Evolutionary conservation across 2,329 filamentous ascomycete genomes (phyloP).

Genomic region (Calonectria henricotiae): DNA sequence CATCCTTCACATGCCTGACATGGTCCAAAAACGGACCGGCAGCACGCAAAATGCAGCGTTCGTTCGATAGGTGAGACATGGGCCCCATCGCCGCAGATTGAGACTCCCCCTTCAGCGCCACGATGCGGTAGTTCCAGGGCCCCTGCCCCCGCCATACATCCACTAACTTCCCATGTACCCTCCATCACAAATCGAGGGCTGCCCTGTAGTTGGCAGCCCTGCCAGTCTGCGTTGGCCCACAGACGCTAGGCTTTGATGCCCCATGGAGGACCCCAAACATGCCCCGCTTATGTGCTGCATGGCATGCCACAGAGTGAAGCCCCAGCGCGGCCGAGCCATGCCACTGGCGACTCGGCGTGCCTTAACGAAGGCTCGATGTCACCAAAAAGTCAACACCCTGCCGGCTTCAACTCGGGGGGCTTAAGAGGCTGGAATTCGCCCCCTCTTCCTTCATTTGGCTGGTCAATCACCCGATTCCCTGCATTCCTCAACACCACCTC

Average conservation of each 20-base stretch:
- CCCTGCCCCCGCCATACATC: slow-evolving; percentile 27
- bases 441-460: slow-evolving; percentile 37
- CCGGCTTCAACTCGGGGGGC: slow-evolving; percentile 38
- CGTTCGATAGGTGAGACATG: slow-evolving; percentile 14
- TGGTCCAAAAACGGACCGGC: slow-evolving; percentile 24
- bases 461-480: slow-evolving; percentile 39
- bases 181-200: slow-evolving; percentile 8
- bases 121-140: slow-evolving; percentile 35
- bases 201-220: slow-evolving; percentile 15
- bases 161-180: slow-evolving; percentile 24
- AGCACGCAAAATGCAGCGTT: slow-evolving; percentile 12
- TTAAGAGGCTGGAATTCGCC: slow-evolving; percentile 38
- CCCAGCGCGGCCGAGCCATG: slow-evolving; percentile 40
- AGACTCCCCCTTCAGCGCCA: slow-evolving; percentile 33
- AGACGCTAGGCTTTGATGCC: slow-evolving; percentile 18
- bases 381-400: slow-evolving; percentile 45
- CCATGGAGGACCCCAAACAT: slow-evolving; percentile 14
- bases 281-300: slow-evolving; percentile 28
- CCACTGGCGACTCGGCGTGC: slow-evolving; percentile 33
- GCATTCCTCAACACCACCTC: slow-evolving; percentile 46
- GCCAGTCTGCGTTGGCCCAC: slow-evolving; percentile 17
- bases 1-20: slow-evolving; percentile 51
- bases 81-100: slow-evolving; percentile 24
- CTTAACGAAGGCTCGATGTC: slow-evolving; percentile 43
- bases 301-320: slow-evolving; percentile 36